These are phyloP conservation scores for Aeschynomene evenia DNA, from an alignment of 306 rosid species.

Conservation along the genomic window DNA sequence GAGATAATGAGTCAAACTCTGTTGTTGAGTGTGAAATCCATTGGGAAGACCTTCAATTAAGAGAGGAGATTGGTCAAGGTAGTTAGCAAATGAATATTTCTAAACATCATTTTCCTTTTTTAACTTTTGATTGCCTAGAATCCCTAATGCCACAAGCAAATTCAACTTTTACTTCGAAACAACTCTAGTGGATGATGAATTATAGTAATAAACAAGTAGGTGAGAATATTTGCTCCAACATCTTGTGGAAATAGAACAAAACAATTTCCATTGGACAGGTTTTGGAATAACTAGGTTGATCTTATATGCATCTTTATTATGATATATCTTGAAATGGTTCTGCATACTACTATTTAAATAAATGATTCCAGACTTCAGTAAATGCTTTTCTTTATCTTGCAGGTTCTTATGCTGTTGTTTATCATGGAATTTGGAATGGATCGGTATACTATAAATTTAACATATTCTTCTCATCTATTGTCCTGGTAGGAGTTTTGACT, in stretches of 20 bases:
- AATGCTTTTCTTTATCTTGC: conserved; percentile 26
- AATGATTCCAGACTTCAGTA: not conserved
- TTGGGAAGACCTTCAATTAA: conserved; percentile 63
- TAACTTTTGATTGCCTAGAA: conserved; percentile 8
- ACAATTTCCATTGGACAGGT: not conserved
- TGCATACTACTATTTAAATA: not conserved
- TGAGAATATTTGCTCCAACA: conserved; percentile 19
- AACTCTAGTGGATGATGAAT: not conserved
- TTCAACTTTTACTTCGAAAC: not conserved
- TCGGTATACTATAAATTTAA: conserved; percentile 53
- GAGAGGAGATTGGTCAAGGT: conserved; percentile 80
- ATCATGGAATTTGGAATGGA: conserved; percentile 82
- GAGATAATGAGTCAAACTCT: conserved; percentile 46
- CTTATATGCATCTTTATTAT: conserved; percentile 3
- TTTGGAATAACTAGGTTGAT: conserved; percentile 17
- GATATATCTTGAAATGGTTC: not conserved
- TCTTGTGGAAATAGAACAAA: conserved; percentile 9
- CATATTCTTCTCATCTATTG: conserved; percentile 23
- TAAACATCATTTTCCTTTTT: not conserved
- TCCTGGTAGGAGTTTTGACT: not conserved
- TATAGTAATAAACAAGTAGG: not conserved
- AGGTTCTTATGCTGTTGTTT: conserved; percentile 70
- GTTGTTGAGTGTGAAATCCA: conserved; percentile 49
- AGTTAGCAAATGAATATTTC: conserved; percentile 16
- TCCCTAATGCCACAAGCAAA: conserved; percentile 5